A percentile compares a stretch with the other conserved stretches of the same genome.
These are phyloP conservation scores for Eremochloa ophiuroides DNA, from an alignment of 176 grass and related monocot species.

Conservation along the genomic window DNA sequence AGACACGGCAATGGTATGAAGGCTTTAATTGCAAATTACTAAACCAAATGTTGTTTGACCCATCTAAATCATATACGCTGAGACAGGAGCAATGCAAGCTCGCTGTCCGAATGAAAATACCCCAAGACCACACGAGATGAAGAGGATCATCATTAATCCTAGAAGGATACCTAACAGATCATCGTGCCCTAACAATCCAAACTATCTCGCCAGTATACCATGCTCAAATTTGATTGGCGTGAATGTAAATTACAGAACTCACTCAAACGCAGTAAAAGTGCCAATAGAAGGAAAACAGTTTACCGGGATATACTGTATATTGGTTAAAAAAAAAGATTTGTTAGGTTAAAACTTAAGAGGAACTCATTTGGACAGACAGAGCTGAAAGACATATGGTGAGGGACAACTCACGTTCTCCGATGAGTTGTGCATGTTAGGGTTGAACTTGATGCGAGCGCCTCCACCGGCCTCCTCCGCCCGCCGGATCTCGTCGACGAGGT, in stretches of 20 bases:
- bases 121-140: background rate
- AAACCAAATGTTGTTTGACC: background rate
- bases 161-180: background rate
- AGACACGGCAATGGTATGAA: background rate
- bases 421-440: constrained; percentile 51
- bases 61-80: background rate
- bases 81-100: background rate
- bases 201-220: background rate
- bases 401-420: constrained; percentile 72
- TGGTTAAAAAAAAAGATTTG: background rate
- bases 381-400: constrained; percentile 4
- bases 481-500: constrained; percentile 95
- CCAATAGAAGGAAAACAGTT: background rate
- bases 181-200: background rate
- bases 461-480: constrained; percentile 78
- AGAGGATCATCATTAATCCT: background rate
- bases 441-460: constrained; percentile 84
- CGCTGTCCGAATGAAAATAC: background rate
- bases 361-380: background rate
- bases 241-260: constrained; percentile 20
- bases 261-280: constrained; percentile 14
- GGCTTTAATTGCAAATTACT: constrained; percentile 1
- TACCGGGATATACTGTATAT: background rate
- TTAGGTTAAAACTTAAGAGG: constrained; percentile 31
- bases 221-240: constrained; percentile 6